Conservation (phyloP, 306 rosid species). For the Purshia tridentata region DNA sequence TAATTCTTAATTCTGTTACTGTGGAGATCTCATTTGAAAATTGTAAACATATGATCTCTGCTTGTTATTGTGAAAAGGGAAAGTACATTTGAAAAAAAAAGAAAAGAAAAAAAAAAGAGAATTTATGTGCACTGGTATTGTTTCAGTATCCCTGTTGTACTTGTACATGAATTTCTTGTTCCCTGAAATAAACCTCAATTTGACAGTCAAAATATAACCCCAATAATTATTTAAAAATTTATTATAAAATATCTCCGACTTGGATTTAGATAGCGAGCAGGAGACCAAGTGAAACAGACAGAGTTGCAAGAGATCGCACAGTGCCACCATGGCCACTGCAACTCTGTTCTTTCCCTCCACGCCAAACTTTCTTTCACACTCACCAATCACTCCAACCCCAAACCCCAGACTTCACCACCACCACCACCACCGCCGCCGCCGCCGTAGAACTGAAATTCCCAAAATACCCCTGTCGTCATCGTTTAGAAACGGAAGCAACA, state of each 20-base stretch:
- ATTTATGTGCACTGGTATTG: slow-evolving; percentile 7
- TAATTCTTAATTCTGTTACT: slow-evolving; percentile 40
- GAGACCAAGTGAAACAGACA: neutral
- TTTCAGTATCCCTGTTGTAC: too few species aligned
- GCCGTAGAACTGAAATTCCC: neutral
- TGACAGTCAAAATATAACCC: neutral
- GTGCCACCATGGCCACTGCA: slow-evolving; percentile 37
- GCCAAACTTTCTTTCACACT: neutral
- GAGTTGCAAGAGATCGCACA: neutral
- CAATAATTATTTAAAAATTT: neutral
- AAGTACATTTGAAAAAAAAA: slow-evolving; percentile 20
- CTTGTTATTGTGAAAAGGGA: slow-evolving; percentile 52
- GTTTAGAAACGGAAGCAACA: slow-evolving; percentile 41
- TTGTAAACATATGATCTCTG: slow-evolving; percentile 80
- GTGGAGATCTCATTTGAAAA: slow-evolving; percentile 65
- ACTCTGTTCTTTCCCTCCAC: slow-evolving; percentile 23
- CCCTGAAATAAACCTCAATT: neutral
- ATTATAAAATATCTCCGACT: neutral
- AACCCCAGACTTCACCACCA: neutral
- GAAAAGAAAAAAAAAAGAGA: slow-evolving; percentile 14
- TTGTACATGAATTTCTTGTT: too few species aligned
- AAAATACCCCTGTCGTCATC: slow-evolving; percentile 26
- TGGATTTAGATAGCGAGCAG: neutral
- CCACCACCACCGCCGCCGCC: neutral
- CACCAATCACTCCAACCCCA: neutral